Conservation (phyloP, 2,329 filamentous ascomycete species). For the Chaetomium sp. region DNA sequence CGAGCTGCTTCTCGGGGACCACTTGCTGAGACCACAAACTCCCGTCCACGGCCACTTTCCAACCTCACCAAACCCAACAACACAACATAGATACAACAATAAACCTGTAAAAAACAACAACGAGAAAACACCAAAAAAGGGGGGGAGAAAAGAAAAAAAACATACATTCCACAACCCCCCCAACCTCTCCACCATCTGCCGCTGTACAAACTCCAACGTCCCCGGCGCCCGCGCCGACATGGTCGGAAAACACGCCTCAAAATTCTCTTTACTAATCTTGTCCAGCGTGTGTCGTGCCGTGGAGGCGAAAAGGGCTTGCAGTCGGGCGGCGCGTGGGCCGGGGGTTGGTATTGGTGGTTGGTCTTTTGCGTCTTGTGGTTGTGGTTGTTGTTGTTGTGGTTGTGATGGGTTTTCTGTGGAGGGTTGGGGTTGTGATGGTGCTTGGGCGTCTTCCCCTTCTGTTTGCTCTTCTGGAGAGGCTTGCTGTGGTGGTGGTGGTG, state of each 20-base stretch:
- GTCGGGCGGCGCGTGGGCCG: slow-evolving; percentile 50
- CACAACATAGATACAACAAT: not conserved
- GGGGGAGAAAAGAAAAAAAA: slow-evolving; percentile 11
- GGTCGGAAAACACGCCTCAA: slow-evolving; percentile 56
- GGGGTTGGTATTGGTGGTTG: slow-evolving; percentile 41
- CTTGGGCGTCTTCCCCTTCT: not conserved
- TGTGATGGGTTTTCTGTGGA: too few relatives aligned
- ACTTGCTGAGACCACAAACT: too few relatives aligned
- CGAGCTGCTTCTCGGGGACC: too few relatives aligned
- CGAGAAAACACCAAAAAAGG: not conserved
- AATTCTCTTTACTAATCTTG: slow-evolving; percentile 50
- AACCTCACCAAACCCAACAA: not conserved
- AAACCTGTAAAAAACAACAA: not conserved
- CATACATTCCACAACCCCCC: slow-evolving; percentile 45
- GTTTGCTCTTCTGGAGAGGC: not conserved
- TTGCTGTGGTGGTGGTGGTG: not conserved
- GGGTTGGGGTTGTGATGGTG: slow-evolving; percentile 7
- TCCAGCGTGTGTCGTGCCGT: slow-evolving; percentile 48
- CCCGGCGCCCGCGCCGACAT: slow-evolving; percentile 45
- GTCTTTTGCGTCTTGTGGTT: slow-evolving; percentile 15
- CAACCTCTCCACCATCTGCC: slow-evolving; percentile 51
- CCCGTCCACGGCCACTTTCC: not conserved
- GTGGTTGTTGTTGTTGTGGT: slow-evolving; percentile 5
- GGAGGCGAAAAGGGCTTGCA: slow-evolving; percentile 47
- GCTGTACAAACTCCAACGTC: slow-evolving; percentile 49